phyloP scores from a whole-genome alignment of 2,329 filamentous ascomycete species.

The Torrubiellomyces zombiae region DNA sequence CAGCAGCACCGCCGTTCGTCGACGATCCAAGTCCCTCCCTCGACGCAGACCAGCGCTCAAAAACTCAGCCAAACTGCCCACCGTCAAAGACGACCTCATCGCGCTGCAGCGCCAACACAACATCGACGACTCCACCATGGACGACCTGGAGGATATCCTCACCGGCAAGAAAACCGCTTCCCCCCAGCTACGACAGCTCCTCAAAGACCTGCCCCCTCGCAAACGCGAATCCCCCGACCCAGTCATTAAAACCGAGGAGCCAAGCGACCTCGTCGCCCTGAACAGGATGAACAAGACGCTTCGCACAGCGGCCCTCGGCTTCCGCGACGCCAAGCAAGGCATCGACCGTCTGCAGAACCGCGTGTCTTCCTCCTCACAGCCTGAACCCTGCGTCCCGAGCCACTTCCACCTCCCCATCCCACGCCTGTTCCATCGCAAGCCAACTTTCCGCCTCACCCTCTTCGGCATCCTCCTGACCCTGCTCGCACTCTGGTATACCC shows the following conservation, averaged over 20 bases:
- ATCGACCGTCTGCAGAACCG: constrained; percentile 40
- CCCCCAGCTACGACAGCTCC: constrained; percentile 9
- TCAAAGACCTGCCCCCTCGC: constrained; percentile 11
- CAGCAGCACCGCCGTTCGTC: too few species aligned
- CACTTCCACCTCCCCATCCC: constrained; percentile 28
- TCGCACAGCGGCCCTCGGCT: constrained; percentile 31
- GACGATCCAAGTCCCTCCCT: constrained; percentile 22
- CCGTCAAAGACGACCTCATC: constrained; percentile 37
- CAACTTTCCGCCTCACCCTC: constrained; percentile 28
- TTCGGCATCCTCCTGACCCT: constrained; percentile 29
- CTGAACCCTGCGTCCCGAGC: too few species aligned
- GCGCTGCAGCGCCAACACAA: constrained; percentile 35
- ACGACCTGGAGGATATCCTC: constrained; percentile 37
- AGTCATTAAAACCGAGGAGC: constrained; percentile 10
- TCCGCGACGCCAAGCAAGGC: constrained; percentile 37
- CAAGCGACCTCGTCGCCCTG: constrained; percentile 19
- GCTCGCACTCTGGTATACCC: constrained; percentile 32
- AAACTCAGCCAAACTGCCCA: constrained; percentile 37
- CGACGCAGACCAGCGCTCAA: constrained; percentile 27
- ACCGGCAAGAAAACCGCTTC: constrained; percentile 17
- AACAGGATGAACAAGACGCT: constrained; percentile 36
- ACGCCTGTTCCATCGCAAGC: constrained; percentile 25
- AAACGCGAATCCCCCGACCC: constrained; percentile 8
- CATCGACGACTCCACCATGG: constrained; percentile 42
- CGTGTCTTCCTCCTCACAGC: too few species aligned